Base-by-base conservation (phyloP, 2,329 filamentous ascomycete genomes). In the Annulohypoxylon truncatum region DNA sequence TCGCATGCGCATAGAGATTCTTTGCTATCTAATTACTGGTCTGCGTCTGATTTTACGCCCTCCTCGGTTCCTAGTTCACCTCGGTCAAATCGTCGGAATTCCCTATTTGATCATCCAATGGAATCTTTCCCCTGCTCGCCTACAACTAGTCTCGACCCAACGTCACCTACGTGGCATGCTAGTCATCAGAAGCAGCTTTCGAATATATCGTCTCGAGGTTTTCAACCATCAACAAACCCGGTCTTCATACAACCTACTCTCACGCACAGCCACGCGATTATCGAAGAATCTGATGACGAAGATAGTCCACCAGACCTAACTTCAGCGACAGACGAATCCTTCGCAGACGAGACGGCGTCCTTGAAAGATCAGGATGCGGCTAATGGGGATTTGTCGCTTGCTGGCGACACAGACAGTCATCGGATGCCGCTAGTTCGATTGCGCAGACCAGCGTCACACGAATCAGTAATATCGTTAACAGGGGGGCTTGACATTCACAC, bases 401-500 rank as follows among this genome's bases (percentile, higher is more conserved):
- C 56, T 42, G 67, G 71, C n/a, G 74, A 72, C 46, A 70, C 64
- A 1, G 74, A 74, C 68, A 78, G 77, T 47, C 79, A 78, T 56
- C 77, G 68, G 68, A 77, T 74, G 71, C 79, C 81, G 71, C 78
- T 77, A 60, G 81, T 80, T 56, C 78, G 79, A 1, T 78, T 94
- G 3, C 91, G 88, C 40, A 89, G 91, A 29, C 85, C 89, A 2
- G 76, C 89, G 1, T 97, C 94, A 1, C 93, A 97, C 72, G 94
- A 97, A 76, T 97, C 93, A 15, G 90, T 97, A 66, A 87, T 97
- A 71, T 97, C 94, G 0, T 86, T 97, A 1, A 88, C 90, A 0
- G 94, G 93, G 3, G 94, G 94, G 1, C 90, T 97, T 77, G 95
- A 97, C 75, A 96, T 97, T 52, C 94, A 97, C 77, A 94, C 92